Base-by-base conservation (phyloP, 2,329 filamentous ascomycete genomes). In the Penicillium sp. region DNA sequence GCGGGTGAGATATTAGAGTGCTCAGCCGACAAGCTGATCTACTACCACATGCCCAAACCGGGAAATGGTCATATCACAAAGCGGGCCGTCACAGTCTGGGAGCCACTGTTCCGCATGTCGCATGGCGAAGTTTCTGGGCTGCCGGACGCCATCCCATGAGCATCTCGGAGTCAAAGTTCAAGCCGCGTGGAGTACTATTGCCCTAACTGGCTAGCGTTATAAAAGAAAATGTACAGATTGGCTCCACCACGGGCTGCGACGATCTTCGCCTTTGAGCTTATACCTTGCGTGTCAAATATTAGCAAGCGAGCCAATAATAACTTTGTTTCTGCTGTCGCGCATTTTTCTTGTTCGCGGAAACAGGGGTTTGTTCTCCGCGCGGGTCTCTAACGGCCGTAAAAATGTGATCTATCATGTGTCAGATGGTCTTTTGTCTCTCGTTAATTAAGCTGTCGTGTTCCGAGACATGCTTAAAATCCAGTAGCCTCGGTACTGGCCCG, bases 21-120 rank as follows among this genome's bases (percentile, higher is more conserved):
- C 42, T 74, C 72, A 0, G 69, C 62, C 2, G 66, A 75, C 17
- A 68, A 72, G 42, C 61, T 69, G 31, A 64, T 72, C 41, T 67
- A 65, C 55, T 64, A 72, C 39, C 59, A 64, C 5, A 51, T 63
- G 37, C 67, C 71, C 9, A 62, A 65, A 38, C 63, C 66, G 21
- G 64, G 64, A 15, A 76, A 77, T 53, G 74, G 74, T 0, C 56
- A 45, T 13, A 60, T 69, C 13, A 74, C 73, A 2, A 65, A 66
- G 55, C 64, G 73, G n/a, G 69, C 71, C 0, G 64, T 69, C 3
- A 72, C 71, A 0, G 73, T 77, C 2, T 77, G 73, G 71, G 75
- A 77, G 43, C 73, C 74, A 12, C 57, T 75, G 19, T 75, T 76
- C 55, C 67, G 68, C 48, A 66, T 67, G 54, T 61, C 72, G 48